A percentile compares a stretch with the other conserved stretches of the same genome.
Conservation (phyloP, 192 early-diverging fungal genomes). For the Coemansia sp. region DNA sequence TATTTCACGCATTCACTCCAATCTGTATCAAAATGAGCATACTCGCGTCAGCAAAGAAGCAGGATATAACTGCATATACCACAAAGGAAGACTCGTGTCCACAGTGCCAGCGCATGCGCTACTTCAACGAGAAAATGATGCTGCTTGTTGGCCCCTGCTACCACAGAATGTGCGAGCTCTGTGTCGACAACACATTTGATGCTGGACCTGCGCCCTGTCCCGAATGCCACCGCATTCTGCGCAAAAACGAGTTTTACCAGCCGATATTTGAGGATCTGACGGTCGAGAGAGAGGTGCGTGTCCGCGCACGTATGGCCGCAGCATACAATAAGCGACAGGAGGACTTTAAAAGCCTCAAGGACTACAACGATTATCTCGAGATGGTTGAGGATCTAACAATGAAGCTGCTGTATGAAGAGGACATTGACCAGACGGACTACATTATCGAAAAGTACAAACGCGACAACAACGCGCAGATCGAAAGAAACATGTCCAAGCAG, state of each 20-base stretch:
- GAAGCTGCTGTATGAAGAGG: constrained; percentile 82
- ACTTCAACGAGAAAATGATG: constrained; percentile 82
- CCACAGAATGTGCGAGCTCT: constrained; percentile 95
- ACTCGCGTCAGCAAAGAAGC: constrained; percentile 29
- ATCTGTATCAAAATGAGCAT: constrained; percentile 24
- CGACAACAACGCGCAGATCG: constrained; percentile 80
- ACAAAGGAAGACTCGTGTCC: constrained; percentile 57
- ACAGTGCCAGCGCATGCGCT: constrained; percentile 81
- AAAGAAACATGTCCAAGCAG: constrained; percentile 53
- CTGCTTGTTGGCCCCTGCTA: constrained; percentile 92
- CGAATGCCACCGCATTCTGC: constrained; percentile 74
- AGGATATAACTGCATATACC: constrained; percentile 36
- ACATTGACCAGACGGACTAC: constrained; percentile 76
- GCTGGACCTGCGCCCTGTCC: constrained; percentile 90
- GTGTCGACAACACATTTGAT: constrained; percentile 81
- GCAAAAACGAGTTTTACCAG: constrained; percentile 79
- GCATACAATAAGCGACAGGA: constrained; percentile 89
- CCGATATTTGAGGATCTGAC: constrained; percentile 93
- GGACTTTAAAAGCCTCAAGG: constrained; percentile 72
- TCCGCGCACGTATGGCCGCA: constrained; percentile 69
- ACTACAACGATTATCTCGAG: constrained; percentile 91
- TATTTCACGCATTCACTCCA: not conserved
- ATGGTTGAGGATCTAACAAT: constrained; percentile 78
- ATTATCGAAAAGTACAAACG: constrained; percentile 70
- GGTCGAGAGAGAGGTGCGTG: constrained; percentile 92